Conservation (phyloP, 495 filamentous ascomycete species). For the Alectoria sarmentosa region DNA sequence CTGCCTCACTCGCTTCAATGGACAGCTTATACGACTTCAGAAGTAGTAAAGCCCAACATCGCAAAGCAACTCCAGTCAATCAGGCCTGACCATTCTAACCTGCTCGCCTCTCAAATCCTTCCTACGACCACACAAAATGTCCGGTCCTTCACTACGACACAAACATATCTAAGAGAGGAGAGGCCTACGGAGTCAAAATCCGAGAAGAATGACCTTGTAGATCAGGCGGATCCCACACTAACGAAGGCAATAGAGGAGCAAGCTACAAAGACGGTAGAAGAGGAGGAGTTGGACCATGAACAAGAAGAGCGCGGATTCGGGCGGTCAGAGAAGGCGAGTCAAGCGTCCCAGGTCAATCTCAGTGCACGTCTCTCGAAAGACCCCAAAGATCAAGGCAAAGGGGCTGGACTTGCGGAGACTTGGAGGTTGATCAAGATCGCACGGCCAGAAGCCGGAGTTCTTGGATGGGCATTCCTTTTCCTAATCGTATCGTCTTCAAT, state of each 20-base stretch:
- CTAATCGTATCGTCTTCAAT: slow-evolving; percentile 81
- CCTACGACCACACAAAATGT: background rate
- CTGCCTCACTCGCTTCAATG: background rate
- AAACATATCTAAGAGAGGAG: background rate
- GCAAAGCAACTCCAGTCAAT: background rate
- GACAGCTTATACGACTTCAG: background rate
- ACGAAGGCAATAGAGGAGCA: slow-evolving; percentile 25
- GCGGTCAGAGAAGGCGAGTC: slow-evolving; percentile 68
- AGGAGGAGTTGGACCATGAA: slow-evolving; percentile 37
- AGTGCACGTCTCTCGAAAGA: slow-evolving; percentile 80
- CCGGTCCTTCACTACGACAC: slow-evolving; percentile 11
- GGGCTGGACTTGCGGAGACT: slow-evolving; percentile 65
- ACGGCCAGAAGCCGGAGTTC: slow-evolving; percentile 68
- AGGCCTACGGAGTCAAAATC: background rate
- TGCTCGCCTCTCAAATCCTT: background rate
- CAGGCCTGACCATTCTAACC: background rate
- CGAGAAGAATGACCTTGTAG: background rate
- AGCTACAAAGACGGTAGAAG: slow-evolving; percentile 24
- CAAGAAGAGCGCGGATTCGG: slow-evolving; percentile 54
- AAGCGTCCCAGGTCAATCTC: slow-evolving; percentile 86
- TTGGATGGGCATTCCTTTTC: slow-evolving; percentile 73
- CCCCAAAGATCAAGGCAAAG: slow-evolving; percentile 53
- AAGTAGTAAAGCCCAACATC: background rate
- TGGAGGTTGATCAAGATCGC: slow-evolving; percentile 88
- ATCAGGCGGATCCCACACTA: background rate